These are phyloP conservation scores for Psidium guajava DNA, from an alignment of 345 rosid genomes.

Conservation along the genomic window DNA sequence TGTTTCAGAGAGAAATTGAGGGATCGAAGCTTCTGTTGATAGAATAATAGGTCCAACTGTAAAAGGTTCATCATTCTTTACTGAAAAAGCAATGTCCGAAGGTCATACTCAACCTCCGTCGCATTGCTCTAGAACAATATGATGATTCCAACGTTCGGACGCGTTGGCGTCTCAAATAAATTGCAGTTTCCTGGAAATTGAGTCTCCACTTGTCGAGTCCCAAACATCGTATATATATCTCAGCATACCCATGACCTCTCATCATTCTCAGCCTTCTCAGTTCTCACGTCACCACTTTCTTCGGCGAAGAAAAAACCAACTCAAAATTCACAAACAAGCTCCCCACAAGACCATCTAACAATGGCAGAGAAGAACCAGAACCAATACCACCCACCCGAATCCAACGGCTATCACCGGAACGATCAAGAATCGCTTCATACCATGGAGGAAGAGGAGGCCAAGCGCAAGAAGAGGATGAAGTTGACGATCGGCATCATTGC, in stretches of 20 bases:
- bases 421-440: not conserved
- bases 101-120: no score
- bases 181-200: not conserved
- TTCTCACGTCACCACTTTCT: not conserved
- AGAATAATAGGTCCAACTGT: no score
- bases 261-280: not conserved
- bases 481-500: conserved; percentile 6
- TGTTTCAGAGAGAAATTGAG: not conserved
- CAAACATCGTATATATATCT: not conserved
- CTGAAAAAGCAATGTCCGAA: no score
- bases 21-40: no score
- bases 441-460: not conserved
- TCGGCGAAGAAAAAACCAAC: not conserved
- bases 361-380: not conserved
- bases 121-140: not conserved
- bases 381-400: not conserved
- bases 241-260: not conserved
- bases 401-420: not conserved
- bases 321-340: not conserved
- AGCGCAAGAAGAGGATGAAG: conserved; percentile 14
- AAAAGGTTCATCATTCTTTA: no score
- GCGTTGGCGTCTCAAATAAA: not conserved
- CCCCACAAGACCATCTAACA: not conserved
- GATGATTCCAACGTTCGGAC: not conserved
- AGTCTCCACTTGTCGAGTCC: not conserved